phyloP scores from a whole-genome alignment of 805 yeast species.

The Suhomyces sp. region DNA sequence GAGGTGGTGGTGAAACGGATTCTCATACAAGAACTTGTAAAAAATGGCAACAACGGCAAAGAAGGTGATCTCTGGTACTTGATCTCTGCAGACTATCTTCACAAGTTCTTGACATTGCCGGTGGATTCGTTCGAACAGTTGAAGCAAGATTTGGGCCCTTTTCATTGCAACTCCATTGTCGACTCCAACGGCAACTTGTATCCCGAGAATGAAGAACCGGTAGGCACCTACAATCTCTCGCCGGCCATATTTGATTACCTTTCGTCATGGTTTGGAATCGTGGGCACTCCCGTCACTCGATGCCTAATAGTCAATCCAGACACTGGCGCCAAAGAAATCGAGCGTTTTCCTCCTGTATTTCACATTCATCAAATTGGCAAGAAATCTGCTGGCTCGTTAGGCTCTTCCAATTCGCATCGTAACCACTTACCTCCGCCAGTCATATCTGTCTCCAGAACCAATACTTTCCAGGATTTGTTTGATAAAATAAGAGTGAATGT shows the following conservation, averaged over 20 bases:
- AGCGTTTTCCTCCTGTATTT: constrained; percentile 36
- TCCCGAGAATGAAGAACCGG: constrained; percentile 17
- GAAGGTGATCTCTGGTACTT: constrained; percentile 52
- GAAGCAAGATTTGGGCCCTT: constrained; percentile 40
- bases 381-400: constrained; percentile 7
- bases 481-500: constrained; percentile 22
- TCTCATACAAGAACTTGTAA: constrained; percentile 18
- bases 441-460: constrained; percentile 29
- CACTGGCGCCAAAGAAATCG: constrained; percentile 29
- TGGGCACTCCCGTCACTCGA: constrained; percentile 35
- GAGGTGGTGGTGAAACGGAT: constrained; percentile 11
- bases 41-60: constrained; percentile 14
- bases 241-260: constrained; percentile 45
- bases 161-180: constrained; percentile 45
- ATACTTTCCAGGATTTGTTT: constrained; percentile 32
- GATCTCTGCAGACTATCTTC: constrained; percentile 47
- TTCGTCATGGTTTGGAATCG: constrained; percentile 53
- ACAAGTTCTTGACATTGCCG: constrained; percentile 34
- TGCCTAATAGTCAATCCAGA: constrained; percentile 22
- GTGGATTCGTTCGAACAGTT: constrained; percentile 25
- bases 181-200: constrained; percentile 45
- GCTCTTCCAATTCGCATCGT: constrained; percentile 1
- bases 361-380: constrained; percentile 32
- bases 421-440: constrained; percentile 7
- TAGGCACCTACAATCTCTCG: constrained; percentile 30